These are phyloP conservation scores for Sphaerostilbella broomeana DNA, from an alignment of 2,329 filamentous ascomycete species.

Conservation along the genomic window DNA sequence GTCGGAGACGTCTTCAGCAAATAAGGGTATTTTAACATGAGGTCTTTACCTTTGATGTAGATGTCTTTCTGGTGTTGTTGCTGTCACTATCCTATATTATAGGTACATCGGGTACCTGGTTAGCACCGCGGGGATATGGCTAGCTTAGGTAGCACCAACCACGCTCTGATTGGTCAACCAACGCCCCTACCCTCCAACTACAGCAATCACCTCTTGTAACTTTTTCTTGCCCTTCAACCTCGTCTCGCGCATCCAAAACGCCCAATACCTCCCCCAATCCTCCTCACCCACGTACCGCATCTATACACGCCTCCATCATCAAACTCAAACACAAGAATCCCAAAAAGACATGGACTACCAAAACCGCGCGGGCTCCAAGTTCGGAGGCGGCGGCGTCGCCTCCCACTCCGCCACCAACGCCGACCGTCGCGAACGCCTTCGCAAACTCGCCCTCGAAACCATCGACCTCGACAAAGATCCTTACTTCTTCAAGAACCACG, in stretches of 20 bases:
- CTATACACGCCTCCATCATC: neutral
- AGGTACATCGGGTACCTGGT: too few species aligned
- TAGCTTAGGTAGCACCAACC: too few species aligned
- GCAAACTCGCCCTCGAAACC: slow-evolving; percentile 95
- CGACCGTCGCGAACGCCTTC: slow-evolving; percentile 91
- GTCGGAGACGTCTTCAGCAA: neutral
- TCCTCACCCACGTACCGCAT: too few species aligned
- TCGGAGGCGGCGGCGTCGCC: slow-evolving; percentile 93
- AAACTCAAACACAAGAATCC: too few species aligned
- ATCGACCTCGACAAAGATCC: slow-evolving; percentile 99
- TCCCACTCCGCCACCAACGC: slow-evolving; percentile 91
- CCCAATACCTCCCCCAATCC: neutral
- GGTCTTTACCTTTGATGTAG: too few species aligned
- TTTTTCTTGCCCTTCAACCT: too few species aligned
- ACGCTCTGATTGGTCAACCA: too few species aligned
- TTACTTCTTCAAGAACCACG: slow-evolving; percentile 99
- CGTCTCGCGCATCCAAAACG: neutral
- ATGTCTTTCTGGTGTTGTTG: too few species aligned
- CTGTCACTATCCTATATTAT: too few species aligned
- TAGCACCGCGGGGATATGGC: too few species aligned
- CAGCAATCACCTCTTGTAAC: too few species aligned
- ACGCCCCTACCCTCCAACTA: too few species aligned
- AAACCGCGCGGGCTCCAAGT: slow-evolving; percentile 95
- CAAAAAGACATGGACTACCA: slow-evolving; percentile 79
- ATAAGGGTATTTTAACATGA: neutral